Conservation (phyloP, 345 rosid species). For the Kandelia obovata region DNA sequence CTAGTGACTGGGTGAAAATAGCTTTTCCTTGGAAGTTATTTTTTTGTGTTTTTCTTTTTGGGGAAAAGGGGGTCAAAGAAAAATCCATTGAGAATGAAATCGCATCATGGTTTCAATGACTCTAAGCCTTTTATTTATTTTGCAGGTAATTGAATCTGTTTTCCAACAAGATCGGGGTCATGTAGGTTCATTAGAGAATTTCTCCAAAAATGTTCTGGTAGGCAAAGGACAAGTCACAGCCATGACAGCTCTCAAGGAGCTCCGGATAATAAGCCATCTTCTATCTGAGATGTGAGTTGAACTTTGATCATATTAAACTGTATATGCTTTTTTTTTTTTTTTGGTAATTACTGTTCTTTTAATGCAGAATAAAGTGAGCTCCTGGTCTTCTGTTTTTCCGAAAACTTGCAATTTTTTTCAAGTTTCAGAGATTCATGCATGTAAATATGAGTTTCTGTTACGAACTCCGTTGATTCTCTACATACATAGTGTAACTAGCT, state of each 20-base stretch:
- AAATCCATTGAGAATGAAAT: background rate
- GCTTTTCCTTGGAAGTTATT: too few relatives aligned
- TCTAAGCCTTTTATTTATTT: background rate
- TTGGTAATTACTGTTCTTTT: constrained; percentile 50
- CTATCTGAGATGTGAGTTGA: constrained; percentile 80
- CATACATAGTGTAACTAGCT: too few relatives aligned
- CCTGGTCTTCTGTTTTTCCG: background rate
- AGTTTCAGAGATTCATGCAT: background rate
- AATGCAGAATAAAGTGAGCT: constrained; percentile 38
- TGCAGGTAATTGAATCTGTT: constrained; percentile 80
- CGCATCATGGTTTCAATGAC: background rate
- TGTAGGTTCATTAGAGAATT: constrained; percentile 54
- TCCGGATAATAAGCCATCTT: constrained; percentile 84
- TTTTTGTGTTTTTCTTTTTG: too few relatives aligned
- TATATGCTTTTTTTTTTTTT: constrained; percentile 23
- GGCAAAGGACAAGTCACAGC: constrained; percentile 90
- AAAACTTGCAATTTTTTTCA: background rate
- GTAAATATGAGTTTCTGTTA: constrained; percentile 6
- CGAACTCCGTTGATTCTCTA: background rate
- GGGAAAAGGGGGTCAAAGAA: background rate
- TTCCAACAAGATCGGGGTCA: constrained; percentile 88
- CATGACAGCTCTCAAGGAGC: constrained; percentile 82
- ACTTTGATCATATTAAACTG: constrained; percentile 20
- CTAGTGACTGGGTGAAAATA: too few relatives aligned
- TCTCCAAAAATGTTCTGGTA: constrained; percentile 56